Base-by-base conservation (phyloP, 805 yeast species). In the Kluyveromyces wickerhamii region DNA sequence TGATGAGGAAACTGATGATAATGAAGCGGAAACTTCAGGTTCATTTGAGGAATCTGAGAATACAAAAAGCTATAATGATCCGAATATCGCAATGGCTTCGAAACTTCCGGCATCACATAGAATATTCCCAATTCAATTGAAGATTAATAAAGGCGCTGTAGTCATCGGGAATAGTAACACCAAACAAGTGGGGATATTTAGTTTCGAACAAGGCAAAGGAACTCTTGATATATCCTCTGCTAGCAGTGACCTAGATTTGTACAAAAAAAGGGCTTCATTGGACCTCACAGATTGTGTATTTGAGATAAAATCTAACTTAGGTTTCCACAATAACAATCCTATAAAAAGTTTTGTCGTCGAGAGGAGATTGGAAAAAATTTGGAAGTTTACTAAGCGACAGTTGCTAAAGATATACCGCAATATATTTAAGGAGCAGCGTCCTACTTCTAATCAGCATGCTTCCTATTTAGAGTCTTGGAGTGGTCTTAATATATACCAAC, bases 131-230 rank as follows among this genome's bases (percentile, higher is more conserved):
- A 45, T 89, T 2, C 71, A 72, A 10, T 32, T 85, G 2, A 57
- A 62, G 6, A 63, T 84, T 9, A 70, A 65, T 29, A 79, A 73
- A 37, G 86, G 89, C 1, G 79, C 95, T 0, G 32, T 85, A 18
- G 80, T 85, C 1, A 49, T 86, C 14, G 98, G 98, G 7, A 89
- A 88, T 55, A 66, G 69, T 39, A 69, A 74, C 11, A 86, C 96
- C 0, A 79, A 92, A 1, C 74, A 88, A 1, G 59, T 92, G 8
- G 42, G 82, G 28, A 76, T 86, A 3, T 63, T 71, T 4, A 77
- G 86, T 7, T 79, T 69, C 47, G 64, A 69, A 4, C 52, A 65
- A 1, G 75, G 75, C 1, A 59, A 59, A 10, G 87, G 86, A 0
- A 36, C 65, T 0, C 39, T 79, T 2, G 96, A 88, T 54, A 63